These are phyloP conservation scores for Alternaria sp. DNA, from an alignment of 2,329 filamentous ascomycete genomes.

Conservation along the genomic window DNA sequence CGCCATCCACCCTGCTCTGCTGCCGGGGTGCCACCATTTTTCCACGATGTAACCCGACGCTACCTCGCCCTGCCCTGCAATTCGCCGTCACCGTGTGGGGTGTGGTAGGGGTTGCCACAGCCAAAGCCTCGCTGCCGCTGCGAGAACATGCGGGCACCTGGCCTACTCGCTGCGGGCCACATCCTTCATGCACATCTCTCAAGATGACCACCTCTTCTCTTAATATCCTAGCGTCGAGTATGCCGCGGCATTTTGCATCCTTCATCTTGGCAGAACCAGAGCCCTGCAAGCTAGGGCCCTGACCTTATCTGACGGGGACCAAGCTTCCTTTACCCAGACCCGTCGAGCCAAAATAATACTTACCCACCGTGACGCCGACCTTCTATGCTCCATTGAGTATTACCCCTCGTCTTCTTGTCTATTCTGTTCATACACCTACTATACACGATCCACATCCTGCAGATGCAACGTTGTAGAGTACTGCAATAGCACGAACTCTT, in stretches of 20 bases:
- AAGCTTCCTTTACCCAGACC: slow-evolving; percentile 39
- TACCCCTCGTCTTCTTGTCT: slow-evolving; percentile 45
- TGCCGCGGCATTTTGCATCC: slow-evolving; percentile 43
- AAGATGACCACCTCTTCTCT: slow-evolving; percentile 38
- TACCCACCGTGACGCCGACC: slow-evolving; percentile 46
- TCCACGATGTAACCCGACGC: slow-evolving; percentile 48
- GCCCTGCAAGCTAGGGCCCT: slow-evolving; percentile 36
- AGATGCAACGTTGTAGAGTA: slow-evolving; percentile 38
- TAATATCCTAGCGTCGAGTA: slow-evolving; percentile 41
- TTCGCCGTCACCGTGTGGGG: slow-evolving; percentile 46
- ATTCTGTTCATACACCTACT: slow-evolving; percentile 42
- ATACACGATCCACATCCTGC: slow-evolving; percentile 40
- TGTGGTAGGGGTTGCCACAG: slow-evolving; percentile 43
- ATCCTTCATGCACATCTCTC: slow-evolving; percentile 38
- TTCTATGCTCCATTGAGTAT: slow-evolving; percentile 47
- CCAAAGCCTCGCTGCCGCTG: slow-evolving; percentile 42
- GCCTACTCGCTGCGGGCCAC: slow-evolving; percentile 39
- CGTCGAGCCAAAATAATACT: slow-evolving; percentile 47
- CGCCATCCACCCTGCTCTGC: slow-evolving; percentile 32
- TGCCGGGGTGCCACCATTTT: slow-evolving; percentile 29
- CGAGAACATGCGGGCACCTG: slow-evolving; percentile 44
- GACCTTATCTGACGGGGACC: slow-evolving; percentile 49
- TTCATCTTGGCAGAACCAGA: slow-evolving; percentile 37
- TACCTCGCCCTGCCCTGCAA: slow-evolving; percentile 35
- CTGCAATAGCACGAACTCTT: slow-evolving; percentile 29